Evolutionary conservation across 2,329 filamentous ascomycete species (phyloP).

Genomic region (Microdochium trichocladiopsis): DNA sequence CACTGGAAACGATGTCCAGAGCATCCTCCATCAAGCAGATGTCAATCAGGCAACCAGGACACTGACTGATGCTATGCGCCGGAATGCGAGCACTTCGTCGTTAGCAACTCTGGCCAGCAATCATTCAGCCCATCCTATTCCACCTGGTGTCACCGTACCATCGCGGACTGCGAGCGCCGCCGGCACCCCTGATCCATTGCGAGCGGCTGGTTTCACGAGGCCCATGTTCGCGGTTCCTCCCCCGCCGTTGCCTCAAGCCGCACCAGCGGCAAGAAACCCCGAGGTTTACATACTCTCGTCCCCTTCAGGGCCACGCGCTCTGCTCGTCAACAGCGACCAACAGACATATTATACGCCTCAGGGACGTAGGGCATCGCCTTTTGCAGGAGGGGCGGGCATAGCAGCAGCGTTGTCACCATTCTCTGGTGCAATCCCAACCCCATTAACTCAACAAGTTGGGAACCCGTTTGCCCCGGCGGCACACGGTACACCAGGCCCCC

Average conservation of each 20-base stretch:
- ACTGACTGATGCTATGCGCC: conserved; percentile 41
- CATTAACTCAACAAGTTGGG: neutral
- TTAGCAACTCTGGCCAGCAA: conserved; percentile 24
- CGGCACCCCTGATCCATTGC: conserved; percentile 36
- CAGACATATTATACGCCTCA: conserved; percentile 46
- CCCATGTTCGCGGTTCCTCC: conserved; percentile 7
- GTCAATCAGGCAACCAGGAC: conserved; percentile 31
- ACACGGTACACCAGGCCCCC: conserved; percentile 1
- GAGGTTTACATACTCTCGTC: conserved; percentile 57
- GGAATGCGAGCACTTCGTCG: conserved; percentile 40
- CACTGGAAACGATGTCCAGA: conserved; percentile 36
- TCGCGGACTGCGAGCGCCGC: conserved; percentile 37
- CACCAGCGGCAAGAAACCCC: conserved; percentile 21
- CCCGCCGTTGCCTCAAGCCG: conserved; percentile 10
- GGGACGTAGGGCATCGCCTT: neutral
- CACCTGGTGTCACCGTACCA: conserved; percentile 36
- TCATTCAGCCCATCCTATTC: conserved; percentile 25
- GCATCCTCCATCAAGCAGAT: conserved; percentile 37
- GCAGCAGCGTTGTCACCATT: conserved; percentile 7
- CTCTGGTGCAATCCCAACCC: conserved; percentile 4
- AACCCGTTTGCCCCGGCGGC: neutral
- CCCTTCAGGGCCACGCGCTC: conserved; percentile 49
- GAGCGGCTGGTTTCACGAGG: conserved; percentile 22
- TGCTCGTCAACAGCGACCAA: conserved; percentile 44
- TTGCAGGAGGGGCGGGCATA: neutral